A percentile compares a stretch with the other conserved stretches of the same genome.
These are phyloP conservation scores for Ilex aquifolium DNA, from an alignment of 257 asterid genomes.

Conservation along the genomic window DNA sequence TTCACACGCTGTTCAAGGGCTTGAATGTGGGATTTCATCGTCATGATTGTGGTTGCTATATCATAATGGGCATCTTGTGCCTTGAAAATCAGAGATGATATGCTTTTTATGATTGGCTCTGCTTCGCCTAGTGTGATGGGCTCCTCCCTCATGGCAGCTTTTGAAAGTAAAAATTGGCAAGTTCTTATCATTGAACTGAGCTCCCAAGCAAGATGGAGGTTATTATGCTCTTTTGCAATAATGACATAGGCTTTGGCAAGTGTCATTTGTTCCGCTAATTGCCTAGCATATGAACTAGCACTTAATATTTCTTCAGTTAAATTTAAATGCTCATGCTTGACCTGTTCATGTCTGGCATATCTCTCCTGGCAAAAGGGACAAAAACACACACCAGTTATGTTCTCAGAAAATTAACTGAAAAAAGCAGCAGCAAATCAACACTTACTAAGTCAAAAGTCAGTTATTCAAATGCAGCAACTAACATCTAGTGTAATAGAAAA, in stretches of 20 bases:
- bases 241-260: constrained; percentile 86
- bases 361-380: constrained; percentile 46
- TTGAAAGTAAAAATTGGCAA: constrained; percentile 70
- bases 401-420: not conserved
- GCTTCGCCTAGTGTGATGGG: constrained; percentile 79
- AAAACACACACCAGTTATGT: not conserved
- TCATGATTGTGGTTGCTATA: constrained; percentile 74
- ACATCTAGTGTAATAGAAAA: not conserved
- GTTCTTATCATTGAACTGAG: constrained; percentile 70
- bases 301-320: constrained; percentile 51
- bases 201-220: constrained; percentile 88
- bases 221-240: constrained; percentile 74
- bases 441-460: not conserved
- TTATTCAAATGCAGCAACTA: too few relatives aligned
- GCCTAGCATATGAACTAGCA: constrained; percentile 73
- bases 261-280: constrained; percentile 78
- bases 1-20: constrained; percentile 75
- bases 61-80: constrained; percentile 86
- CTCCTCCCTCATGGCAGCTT: constrained; percentile 74
- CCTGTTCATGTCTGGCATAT: constrained; percentile 36
- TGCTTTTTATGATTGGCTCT: constrained; percentile 60
- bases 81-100: constrained; percentile 72
- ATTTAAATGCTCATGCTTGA: constrained; percentile 40
- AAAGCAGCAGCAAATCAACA: not conserved
- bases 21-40: constrained; percentile 81